Evolutionary conservation across 176 grass and related monocot genomes (phyloP).

Genomic region (Olyra latifolia): DNA sequence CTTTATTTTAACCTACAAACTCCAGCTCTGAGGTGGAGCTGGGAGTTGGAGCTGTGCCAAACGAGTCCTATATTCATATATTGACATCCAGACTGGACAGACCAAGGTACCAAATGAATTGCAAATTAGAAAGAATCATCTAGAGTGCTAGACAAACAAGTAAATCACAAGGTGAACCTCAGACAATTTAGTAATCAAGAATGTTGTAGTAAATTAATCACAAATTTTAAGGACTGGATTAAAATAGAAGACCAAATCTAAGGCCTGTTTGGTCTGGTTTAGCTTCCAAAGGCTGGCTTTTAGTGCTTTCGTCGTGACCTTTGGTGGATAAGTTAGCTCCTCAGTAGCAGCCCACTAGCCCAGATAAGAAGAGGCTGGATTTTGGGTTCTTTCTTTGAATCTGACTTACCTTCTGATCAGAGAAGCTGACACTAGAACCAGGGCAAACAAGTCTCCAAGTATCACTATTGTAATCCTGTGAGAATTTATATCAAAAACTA

Average conservation of each 20-base stretch:
- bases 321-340: not conserved
- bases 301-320: not conserved
- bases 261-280: not conserved
- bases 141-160: not conserved
- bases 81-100: not conserved
- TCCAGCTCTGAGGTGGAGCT: too few relatives aligned
- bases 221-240: not conserved
- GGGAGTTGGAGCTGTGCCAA: too few relatives aligned
- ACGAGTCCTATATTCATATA: constrained; percentile 25
- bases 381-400: not conserved
- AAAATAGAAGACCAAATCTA: not conserved
- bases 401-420: not conserved
- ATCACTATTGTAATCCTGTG: not conserved
- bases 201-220: not conserved
- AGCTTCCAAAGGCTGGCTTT: not conserved
- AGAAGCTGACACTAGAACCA: not conserved
- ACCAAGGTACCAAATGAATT: constrained; percentile 1
- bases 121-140: not conserved
- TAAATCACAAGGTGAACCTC: not conserved
- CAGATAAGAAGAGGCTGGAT: not conserved
- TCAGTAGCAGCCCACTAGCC: not conserved
- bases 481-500: constrained; percentile 8
- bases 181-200: not conserved
- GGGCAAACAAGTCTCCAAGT: not conserved
- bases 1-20: too few relatives aligned